Base-by-base conservation (phyloP, 2,329 filamentous ascomycete genomes). In the Hypoxylon sp. region DNA sequence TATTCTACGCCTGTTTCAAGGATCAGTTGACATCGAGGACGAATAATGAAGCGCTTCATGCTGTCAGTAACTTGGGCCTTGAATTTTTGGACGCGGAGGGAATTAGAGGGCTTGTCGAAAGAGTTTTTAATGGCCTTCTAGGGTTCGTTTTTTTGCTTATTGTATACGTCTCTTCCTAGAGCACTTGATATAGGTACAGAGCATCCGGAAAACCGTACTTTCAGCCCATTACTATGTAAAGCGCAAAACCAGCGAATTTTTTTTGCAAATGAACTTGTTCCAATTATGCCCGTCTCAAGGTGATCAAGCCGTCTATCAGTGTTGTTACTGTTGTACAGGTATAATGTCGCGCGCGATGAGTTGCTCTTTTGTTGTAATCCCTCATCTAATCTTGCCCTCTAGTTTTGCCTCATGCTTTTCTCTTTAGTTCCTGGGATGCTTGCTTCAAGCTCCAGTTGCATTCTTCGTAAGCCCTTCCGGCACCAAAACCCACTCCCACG, bases 381-480 rank as follows among this genome's bases (percentile, higher is more conserved):
- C 29, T 27, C 53, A 30, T 56, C 51, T 50, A 53, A 48, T 63
- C 41, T 45, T 39, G 29, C 46, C 32, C 47, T 58, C 27, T 51
- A 56, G 11, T 60, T 52, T 34, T 30, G 16, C 14, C 34, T 66
- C 23, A 84, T 75, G 81, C 79, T 74, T 82, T 81, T 77, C 81
- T 85, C 81, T 84, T 86, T 72, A 88, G 80, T 60, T 88, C 85
- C 74, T 82, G 82, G 46, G 86, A 83, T 34, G 87, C 86, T 78
- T 85, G 83, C 81, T 89, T 90, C 74, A 90, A 79, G 82, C 84
- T 90, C 83, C 87, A 92, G 84, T 99, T 97, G 83, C 96, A 97
- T 85, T 99, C 96, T 82, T 99, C 96, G 85, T 97, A 99, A 63
- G 96, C 96, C 76, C 96, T 90, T 75, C 96, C 96, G 70, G 94